A percentile compares a stretch with the other conserved stretches of the same genome.
Conservation (phyloP, 768 basidiomycete species). For the Amanita subjunquillea region DNA sequence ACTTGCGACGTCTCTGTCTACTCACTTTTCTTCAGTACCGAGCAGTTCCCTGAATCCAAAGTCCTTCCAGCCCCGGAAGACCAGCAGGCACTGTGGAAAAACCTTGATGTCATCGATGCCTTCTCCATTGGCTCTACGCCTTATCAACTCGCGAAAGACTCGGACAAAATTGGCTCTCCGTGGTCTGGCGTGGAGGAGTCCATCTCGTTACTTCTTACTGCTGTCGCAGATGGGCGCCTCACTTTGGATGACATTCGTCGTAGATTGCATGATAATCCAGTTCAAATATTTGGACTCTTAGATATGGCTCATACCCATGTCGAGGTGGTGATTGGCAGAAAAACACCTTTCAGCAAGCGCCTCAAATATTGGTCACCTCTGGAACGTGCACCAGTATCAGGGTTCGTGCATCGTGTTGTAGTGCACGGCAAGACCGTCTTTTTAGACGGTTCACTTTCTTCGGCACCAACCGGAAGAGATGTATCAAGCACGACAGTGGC, state of each 20-base stretch:
- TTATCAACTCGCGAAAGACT: conserved; percentile 58
- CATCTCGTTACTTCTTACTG: conserved; percentile 78
- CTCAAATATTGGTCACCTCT: conserved; percentile 76
- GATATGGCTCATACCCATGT: conserved; percentile 83
- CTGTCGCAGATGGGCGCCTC: conserved; percentile 70
- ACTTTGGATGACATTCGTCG: conserved; percentile 73
- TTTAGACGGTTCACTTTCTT: conserved; percentile 72
- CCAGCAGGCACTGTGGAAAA: conserved; percentile 79
- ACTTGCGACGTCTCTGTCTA: conserved; percentile 95
- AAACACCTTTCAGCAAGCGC: conserved; percentile 40
- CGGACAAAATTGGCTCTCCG: conserved; percentile 49
- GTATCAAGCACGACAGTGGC: conserved; percentile 52
- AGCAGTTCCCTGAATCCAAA: conserved; percentile 56
- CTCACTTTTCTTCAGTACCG: conserved; percentile 77
- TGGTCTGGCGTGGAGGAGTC: conserved; percentile 82
- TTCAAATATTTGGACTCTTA: conserved; percentile 82
- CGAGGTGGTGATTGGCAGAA: conserved; percentile 85
- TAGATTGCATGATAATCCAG: conserved; percentile 88
- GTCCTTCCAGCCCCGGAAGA: conserved; percentile 66
- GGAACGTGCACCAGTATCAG: conserved; percentile 47
- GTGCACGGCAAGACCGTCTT: conserved; percentile 83
- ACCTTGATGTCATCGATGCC: conserved; percentile 74
- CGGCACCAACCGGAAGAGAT: conserved; percentile 55
- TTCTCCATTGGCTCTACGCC: conserved; percentile 88
- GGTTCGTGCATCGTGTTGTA: conserved; percentile 83